Percentiles rank a stretch among this genome's conserved stretches.
phyloP scores from a whole-genome alignment of 192 early-diverging fungal genomes.

The Backusella circina region DNA sequence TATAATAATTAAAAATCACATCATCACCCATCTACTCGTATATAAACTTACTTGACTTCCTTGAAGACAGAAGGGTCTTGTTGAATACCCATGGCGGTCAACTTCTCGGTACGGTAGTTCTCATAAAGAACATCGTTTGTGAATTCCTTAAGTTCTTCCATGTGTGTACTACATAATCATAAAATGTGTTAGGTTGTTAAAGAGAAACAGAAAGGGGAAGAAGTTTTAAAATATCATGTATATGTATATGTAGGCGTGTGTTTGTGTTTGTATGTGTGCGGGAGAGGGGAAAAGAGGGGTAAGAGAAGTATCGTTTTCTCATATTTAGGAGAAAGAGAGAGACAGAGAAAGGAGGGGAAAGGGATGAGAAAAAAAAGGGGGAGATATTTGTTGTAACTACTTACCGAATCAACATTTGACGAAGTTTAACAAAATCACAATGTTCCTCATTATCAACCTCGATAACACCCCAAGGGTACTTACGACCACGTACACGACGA shows the following conservation, averaged over 20 bases:
- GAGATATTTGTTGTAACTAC: background rate
- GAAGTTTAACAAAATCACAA: conserved; percentile 94
- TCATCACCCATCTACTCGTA: background rate
- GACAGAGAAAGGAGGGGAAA: background rate
- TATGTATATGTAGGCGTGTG: background rate
- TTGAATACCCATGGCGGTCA: conserved; percentile 81
- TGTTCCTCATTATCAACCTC: conserved; percentile 97
- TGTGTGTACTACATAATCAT: conserved; percentile 67
- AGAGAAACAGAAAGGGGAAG: background rate
- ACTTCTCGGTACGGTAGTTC: conserved; percentile 93
- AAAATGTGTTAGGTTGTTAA: background rate
- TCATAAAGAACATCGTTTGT: conserved; percentile 94
- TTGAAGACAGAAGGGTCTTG: conserved; percentile 81
- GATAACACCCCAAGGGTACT: conserved; percentile 93
- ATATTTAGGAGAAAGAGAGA: background rate
- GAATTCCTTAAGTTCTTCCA: conserved; percentile 97
- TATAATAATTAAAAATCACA: background rate
- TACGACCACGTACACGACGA: conserved; percentile 83
- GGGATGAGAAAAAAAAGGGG: background rate
- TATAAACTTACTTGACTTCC: conserved; percentile 65
- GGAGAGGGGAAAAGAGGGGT: background rate
- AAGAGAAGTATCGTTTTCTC: background rate
- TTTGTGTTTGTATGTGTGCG: background rate
- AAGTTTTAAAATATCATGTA: background rate
- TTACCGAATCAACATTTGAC: conserved; percentile 82